Evolutionary conservation across 2,329 filamentous ascomycete species (phyloP), one percentile per base, ranked within the genome.

Genomic region (Aspergillus calidoustus): DNA sequence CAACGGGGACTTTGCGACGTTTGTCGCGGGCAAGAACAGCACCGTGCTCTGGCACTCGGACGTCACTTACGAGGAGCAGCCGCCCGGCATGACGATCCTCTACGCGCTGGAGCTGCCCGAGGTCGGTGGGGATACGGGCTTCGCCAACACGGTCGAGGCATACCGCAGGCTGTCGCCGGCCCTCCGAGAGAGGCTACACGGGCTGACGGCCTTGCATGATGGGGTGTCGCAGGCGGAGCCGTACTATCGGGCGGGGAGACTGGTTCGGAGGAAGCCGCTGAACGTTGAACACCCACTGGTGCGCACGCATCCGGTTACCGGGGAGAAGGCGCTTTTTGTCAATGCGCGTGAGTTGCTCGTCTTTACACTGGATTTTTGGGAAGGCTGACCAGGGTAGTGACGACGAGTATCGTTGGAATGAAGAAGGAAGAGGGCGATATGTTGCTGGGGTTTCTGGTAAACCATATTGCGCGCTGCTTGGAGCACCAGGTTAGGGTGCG

Each of bases 371-470:
- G 6, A 7, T 2, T 25, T 6, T 53, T 23, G 8, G 25, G 4
- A 9, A 4, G 19, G 25, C n/a, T 41, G 7, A 54, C 34, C 19
- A 25, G 9, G 7, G n/a, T 19, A 44, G 41, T 46, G 17, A 53
- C 49, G 25, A 50, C 2, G 2, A 46, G 22, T 2, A 59, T 59
- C 22, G 25, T 53, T 3, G 56, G 56, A 1, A 38, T 25, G 48
- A 53, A 59, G n/a, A 30, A 59, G 19, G 56, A 59, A 22, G 56
- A 59, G 30, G 47, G 49, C 19, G 56, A 59, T 1, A 38, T 25
- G 11, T 13, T 59, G 7, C 56, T 59, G 11, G 44, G 44, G 2
- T 59, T 59, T 19, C 23, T 59, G 4, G 30, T 23, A n/a, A 30
- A 59, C 7, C 56, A 59, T 19, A 53, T 59, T 25, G 43, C 22